Conservation (phyloP, 169 alveolate genomes). For the Eimeria tenella region DNA sequence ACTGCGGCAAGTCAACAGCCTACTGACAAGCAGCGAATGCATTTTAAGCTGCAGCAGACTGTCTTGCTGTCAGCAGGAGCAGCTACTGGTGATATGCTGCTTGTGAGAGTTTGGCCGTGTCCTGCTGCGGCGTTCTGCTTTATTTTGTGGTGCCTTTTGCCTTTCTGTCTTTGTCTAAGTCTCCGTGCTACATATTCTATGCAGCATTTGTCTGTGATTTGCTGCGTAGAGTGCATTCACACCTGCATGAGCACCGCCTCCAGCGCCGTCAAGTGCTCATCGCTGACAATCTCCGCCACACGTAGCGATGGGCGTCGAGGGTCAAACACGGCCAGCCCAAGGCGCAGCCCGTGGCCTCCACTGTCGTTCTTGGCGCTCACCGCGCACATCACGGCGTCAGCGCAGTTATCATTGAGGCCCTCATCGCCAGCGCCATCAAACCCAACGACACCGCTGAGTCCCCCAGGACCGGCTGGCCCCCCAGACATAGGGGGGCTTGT, state of each 20-base stretch:
- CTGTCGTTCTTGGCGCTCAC: neutral
- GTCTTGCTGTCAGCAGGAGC: no score
- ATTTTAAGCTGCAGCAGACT: neutral
- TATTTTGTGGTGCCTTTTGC: no score
- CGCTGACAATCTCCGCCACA: neutral
- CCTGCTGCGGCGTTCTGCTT: no score
- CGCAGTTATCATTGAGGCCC: neutral
- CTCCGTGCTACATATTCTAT: no score
- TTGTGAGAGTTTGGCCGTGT: no score
- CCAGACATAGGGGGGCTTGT: no score
- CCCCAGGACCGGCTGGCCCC: no score
- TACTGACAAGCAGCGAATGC: neutral
- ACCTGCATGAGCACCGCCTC: constrained; percentile 51
- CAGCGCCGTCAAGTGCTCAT: constrained; percentile 3
- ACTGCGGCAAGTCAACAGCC: neutral
- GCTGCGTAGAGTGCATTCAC: neutral
- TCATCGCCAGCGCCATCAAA: no score
- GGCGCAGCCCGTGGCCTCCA: neutral
- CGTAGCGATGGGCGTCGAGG: neutral
- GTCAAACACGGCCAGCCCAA: constrained; percentile 41
- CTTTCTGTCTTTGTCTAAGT: no score
- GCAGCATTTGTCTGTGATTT: neutral
- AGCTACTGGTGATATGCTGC: neutral
- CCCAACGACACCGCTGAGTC: no score
- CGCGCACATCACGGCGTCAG: constrained; percentile 18